These are phyloP conservation scores for Solanum bulbocastanum DNA, from an alignment of 257 asterid species.

Conservation along the genomic window DNA sequence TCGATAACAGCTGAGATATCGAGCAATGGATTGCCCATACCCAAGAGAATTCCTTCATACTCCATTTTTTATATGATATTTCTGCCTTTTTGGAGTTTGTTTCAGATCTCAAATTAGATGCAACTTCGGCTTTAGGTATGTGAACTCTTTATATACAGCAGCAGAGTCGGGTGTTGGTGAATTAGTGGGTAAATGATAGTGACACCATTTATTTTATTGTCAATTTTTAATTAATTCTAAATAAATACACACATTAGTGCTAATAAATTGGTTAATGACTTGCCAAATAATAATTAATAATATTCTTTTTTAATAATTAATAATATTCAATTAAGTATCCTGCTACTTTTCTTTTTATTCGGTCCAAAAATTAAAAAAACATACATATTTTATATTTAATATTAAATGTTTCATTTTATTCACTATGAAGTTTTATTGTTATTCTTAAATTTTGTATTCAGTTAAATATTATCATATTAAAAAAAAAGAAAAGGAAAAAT, in stretches of 20 bases:
- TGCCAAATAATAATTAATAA: background rate
- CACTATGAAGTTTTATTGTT: too few relatives aligned
- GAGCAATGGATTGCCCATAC: slow-evolving; percentile 93
- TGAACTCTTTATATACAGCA: background rate
- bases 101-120: background rate
- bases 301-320: too few relatives aligned
- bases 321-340: too few relatives aligned
- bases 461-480: too few relatives aligned
- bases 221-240: background rate
- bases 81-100: background rate
- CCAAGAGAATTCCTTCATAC: slow-evolving; percentile 60
- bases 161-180: background rate
- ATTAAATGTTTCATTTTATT: too few relatives aligned
- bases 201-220: background rate
- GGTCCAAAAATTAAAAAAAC: too few relatives aligned
- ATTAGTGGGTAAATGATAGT: background rate
- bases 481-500: too few relatives aligned
- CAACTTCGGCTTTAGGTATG: background rate
- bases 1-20: slow-evolving; percentile 84
- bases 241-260: background rate
- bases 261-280: too few relatives aligned
- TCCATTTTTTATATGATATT: slow-evolving; percentile 26
- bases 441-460: too few relatives aligned
- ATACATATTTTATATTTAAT: too few relatives aligned
- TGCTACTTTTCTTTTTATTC: too few relatives aligned